Evolutionary conservation across 768 basidiomycete species (phyloP).

Genomic region (Xanthoconium purpureum): DNA sequence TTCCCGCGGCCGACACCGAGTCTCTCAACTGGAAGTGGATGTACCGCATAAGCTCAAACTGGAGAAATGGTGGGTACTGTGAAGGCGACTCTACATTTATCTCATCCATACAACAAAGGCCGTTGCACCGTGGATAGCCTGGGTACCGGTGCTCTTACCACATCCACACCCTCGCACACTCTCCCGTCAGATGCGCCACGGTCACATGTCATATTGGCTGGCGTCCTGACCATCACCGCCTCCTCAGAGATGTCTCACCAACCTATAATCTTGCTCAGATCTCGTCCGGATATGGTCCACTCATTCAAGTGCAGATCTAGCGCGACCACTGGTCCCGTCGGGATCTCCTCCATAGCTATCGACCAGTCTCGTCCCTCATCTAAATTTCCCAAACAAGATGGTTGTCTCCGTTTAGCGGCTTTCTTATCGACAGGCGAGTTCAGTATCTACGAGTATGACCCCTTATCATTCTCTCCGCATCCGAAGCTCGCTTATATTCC

Average conservation of each 20-base stretch:
- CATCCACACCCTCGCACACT: not conserved
- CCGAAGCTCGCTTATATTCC: slow-evolving; percentile 50
- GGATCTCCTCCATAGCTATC: slow-evolving; percentile 64
- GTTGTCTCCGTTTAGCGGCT: slow-evolving; percentile 45
- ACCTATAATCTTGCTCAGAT: slow-evolving; percentile 22
- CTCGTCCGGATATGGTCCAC: slow-evolving; percentile 29
- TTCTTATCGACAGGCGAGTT: slow-evolving; percentile 74
- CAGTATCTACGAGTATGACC: slow-evolving; percentile 52
- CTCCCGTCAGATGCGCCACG: not conserved
- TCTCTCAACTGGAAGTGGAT: slow-evolving; percentile 76
- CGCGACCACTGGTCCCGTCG: slow-evolving; percentile 27
- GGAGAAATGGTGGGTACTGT: slow-evolving; percentile 62
- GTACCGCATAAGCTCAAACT: slow-evolving; percentile 82
- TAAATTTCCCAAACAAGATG: slow-evolving; percentile 25
- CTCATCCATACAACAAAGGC: slow-evolving; percentile 42
- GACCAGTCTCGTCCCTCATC: slow-evolving; percentile 67
- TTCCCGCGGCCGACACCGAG: slow-evolving; percentile 26
- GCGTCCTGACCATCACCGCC: slow-evolving; percentile 56
- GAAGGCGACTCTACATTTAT: slow-evolving; percentile 13
- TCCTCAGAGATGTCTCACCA: slow-evolving; percentile 36
- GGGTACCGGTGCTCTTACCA: slow-evolving; percentile 9
- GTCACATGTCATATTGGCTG: slow-evolving; percentile 55
- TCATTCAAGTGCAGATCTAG: slow-evolving; percentile 45
- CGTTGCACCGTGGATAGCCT: slow-evolving; percentile 53
- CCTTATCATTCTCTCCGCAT: slow-evolving; percentile 40